Base-by-base conservation (phyloP, 306 rosid species). In the Casuarina cunninghamiana region DNA sequence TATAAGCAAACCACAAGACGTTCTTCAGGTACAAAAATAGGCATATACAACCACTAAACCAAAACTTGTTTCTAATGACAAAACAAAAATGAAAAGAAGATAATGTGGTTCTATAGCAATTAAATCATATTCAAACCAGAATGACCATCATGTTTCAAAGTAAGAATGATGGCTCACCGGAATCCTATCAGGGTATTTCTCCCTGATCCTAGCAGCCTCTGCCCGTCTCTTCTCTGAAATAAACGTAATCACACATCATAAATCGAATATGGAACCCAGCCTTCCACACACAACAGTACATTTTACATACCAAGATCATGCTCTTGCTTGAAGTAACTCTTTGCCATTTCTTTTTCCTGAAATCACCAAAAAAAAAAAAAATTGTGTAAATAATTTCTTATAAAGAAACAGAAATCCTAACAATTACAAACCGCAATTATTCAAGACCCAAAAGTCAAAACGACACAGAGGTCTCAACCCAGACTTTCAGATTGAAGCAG, bases 291-390 rank as follows among this genome's bases (percentile, higher is more conserved):
- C 46, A 44, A 43, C 19, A 48, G 53, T 16, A 75, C 77, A 26
- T 8, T 17, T 38, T 39, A 49, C 9, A 45, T 84, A 93, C 98
- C 98, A 81, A 93, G 89, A 88, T 93, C 98, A 80, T 93, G 96
- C 81, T 93, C 98, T 86, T 91, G 97, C 88, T 93, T 93, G 94
- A 93, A 93, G 87, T 90, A 93, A 79, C 98, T 91, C 91, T 79
- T 93, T 66, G 97, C 93, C 98, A 93, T 93, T 67, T 71, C 75
- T 46, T 93, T 93, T 73, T 75, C 48, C 91, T 91, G 92, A 53
- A 87, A 88, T 69, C 68, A 80, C 9, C 74, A 90, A 75, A 48
- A 46, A 46, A 48, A 5, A 44, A 3, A 1, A 82, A 78, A 44
- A 38, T 75, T 55, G 63, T 78, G 75, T 72, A 82, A 80, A 75